A percentile compares a stretch with the other conserved stretches of the same genome.
Evolutionary conservation across 139 green algal genomes (phyloP).

Genomic region (Chlamydomonas urium): DNA sequence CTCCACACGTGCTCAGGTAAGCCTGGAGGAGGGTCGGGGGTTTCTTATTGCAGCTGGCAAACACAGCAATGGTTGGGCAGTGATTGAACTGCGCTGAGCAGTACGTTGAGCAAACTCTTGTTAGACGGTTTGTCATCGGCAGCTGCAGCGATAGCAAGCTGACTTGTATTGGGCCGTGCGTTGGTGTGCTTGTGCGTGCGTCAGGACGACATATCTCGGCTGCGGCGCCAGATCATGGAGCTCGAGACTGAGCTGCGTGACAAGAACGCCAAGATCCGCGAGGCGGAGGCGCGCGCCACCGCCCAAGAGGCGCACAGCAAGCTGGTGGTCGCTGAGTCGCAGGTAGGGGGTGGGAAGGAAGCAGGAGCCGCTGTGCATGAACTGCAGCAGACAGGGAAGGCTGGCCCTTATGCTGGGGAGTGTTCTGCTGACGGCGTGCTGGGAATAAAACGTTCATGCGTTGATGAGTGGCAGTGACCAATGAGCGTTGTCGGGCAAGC

Average conservation of each 20-base stretch:
- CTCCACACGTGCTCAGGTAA: not conserved
- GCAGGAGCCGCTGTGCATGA: not conserved
- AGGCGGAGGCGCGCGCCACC: not conserved
- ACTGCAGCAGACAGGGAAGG: no score
- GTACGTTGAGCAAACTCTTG: no score
- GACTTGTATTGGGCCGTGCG: no score
- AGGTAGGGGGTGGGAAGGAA: not conserved
- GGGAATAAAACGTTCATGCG: not conserved
- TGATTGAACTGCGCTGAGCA: no score
- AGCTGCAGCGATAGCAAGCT: no score
- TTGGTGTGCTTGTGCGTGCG: no score
- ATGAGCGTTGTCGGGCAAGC: not conserved
- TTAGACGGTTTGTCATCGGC: no score
- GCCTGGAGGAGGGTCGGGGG: not conserved
- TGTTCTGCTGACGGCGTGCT: no score
- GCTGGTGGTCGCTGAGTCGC: conserved; percentile 2
- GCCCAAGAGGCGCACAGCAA: not conserved
- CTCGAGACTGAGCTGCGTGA: not conserved
- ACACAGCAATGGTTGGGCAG: no score
- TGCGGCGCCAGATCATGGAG: not conserved
- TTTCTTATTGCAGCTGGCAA: not conserved
- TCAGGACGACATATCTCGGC: not conserved
- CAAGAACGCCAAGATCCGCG: conserved; percentile 3
- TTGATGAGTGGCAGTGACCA: not conserved
- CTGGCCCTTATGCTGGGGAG: no score